phyloP scores from a whole-genome alignment of 768 basidiomycete species.

The Psilocybe cyanescens region DNA sequence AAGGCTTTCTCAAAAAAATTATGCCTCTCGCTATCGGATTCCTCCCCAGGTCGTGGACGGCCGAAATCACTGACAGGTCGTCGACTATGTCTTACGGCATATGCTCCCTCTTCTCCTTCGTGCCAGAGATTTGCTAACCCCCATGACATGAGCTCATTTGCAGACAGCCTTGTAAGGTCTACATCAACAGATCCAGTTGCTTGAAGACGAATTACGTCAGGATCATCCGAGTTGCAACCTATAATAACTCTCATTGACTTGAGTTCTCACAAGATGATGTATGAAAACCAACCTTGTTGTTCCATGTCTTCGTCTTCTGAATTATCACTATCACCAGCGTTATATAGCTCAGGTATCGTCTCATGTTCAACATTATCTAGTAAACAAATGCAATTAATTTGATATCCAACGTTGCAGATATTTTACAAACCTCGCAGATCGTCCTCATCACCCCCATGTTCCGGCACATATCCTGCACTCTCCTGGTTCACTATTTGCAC shows the following conservation, averaged over 20 bases:
- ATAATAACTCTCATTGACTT: no score
- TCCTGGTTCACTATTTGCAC: constrained; percentile 11
- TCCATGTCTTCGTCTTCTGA: no score
- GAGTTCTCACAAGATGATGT: no score
- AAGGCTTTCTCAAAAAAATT: constrained; percentile 35
- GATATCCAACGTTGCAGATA: constrained; percentile 27
- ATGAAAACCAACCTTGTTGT: no score
- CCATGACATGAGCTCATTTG: no score
- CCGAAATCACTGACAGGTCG: background rate
- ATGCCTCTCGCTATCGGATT: constrained; percentile 25
- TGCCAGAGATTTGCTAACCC: no score
- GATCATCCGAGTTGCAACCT: background rate
- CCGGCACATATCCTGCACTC: constrained; percentile 18
- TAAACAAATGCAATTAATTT: background rate
- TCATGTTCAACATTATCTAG: no score
- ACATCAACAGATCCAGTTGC: no score
- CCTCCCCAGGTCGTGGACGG: constrained; percentile 1
- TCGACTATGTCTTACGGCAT: constrained; percentile 8
- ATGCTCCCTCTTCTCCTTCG: constrained; percentile 20
- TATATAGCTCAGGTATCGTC: no score
- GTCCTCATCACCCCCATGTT: constrained; percentile 14
- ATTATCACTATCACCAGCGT: no score
- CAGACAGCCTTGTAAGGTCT: no score
- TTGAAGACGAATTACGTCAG: no score
- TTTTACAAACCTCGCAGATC: background rate